Percentiles rank a stretch among this genome's conserved stretches.
Conservation (phyloP, 805 yeast genomes). For the Tetrapisispora namnaoensis region DNA sequence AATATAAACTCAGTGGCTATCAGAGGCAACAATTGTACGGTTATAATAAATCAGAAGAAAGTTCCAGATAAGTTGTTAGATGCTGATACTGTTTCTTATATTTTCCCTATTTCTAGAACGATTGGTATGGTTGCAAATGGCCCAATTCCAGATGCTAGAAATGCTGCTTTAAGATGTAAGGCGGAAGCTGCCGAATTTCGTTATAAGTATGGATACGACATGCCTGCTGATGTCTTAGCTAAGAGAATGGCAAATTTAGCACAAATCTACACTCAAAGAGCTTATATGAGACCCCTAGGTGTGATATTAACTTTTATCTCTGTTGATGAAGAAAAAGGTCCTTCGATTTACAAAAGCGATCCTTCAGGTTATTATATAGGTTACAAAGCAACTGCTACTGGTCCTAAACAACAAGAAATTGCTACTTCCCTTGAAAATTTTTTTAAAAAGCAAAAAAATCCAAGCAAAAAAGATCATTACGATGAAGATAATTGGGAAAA, state of each 20-base stretch:
- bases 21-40: constrained; percentile 78
- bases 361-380: constrained; percentile 96
- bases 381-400: constrained; percentile 86
- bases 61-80: constrained; percentile 92
- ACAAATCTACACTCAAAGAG: constrained; percentile 94
- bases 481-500: constrained; percentile 70
- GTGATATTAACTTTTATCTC: constrained; percentile 84
- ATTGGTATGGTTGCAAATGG: constrained; percentile 93
- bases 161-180: constrained; percentile 82
- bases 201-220: constrained; percentile 90
- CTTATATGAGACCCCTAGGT: constrained; percentile 97
- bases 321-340: constrained; percentile 84
- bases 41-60: constrained; percentile 87
- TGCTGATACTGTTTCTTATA: constrained; percentile 73
- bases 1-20: constrained; percentile 84
- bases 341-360: constrained; percentile 83
- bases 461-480: constrained; percentile 26
- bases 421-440: constrained; percentile 83
- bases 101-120: constrained; percentile 69
- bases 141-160: constrained; percentile 90
- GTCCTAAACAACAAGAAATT: constrained; percentile 96
- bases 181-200: constrained; percentile 93
- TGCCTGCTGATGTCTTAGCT: constrained; percentile 89
- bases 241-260: constrained; percentile 93
- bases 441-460: constrained; percentile 43